phyloP scores from a whole-genome alignment of 2,329 filamentous ascomycete species.

The Fusarium luffae region DNA sequence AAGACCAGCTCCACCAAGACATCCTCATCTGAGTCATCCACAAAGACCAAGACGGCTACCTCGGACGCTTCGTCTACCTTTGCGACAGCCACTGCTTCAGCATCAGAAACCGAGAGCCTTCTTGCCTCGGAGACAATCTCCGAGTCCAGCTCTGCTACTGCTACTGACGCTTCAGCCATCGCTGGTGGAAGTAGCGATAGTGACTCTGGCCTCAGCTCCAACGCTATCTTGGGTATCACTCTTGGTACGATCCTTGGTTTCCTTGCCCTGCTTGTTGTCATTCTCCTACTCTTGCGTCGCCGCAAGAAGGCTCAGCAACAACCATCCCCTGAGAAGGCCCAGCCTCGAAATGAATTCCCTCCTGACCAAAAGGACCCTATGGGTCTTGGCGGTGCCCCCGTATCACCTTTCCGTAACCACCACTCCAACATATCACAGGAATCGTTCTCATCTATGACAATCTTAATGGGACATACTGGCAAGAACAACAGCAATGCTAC shows the following conservation, averaged over 20 bases:
- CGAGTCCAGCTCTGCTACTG: slow-evolving; percentile 41
- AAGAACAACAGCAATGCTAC: slow-evolving; percentile 48
- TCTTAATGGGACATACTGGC: slow-evolving; percentile 71
- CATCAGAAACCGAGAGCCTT: slow-evolving; percentile 33
- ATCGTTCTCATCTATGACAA: slow-evolving; percentile 72
- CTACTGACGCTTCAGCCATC: slow-evolving; percentile 42
- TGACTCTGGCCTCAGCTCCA: slow-evolving; percentile 53
- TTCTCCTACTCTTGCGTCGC: slow-evolving; percentile 69
- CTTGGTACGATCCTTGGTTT: slow-evolving; percentile 84
- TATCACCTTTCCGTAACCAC: slow-evolving; percentile 62
- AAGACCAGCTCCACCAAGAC: slow-evolving; percentile 35
- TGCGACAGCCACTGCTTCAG: slow-evolving; percentile 39
- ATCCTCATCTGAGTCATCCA: slow-evolving; percentile 40
- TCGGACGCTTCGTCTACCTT: slow-evolving; percentile 41
- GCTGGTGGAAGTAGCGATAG: slow-evolving; percentile 43
- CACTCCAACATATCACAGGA: slow-evolving; percentile 63
- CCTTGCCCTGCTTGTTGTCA: slow-evolving; percentile 73
- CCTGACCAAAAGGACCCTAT: slow-evolving; percentile 68
- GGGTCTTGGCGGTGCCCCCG: slow-evolving; percentile 59
- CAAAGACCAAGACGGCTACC: slow-evolving; percentile 44
- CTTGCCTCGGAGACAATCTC: slow-evolving; percentile 43
- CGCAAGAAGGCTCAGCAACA: slow-evolving; percentile 59
- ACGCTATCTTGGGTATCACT: slow-evolving; percentile 80
- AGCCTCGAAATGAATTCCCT: slow-evolving; percentile 55
- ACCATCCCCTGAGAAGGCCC: slow-evolving; percentile 55